Evolutionary conservation across 495 filamentous ascomycete genomes (phyloP), one percentile per base, ranked within the genome.

Genomic region (Stereocaulon alpinum): DNA sequence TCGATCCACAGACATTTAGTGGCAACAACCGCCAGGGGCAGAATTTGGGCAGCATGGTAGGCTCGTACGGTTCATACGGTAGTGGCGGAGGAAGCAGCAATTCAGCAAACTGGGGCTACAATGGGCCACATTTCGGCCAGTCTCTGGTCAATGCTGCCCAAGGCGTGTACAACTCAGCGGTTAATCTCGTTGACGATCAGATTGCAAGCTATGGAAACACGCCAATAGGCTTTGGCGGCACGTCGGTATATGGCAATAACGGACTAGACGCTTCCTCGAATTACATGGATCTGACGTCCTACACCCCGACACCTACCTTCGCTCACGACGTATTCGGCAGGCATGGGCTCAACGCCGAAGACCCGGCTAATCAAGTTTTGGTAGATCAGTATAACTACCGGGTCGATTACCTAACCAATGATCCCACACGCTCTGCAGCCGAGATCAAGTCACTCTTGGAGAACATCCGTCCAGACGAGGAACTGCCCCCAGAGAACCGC

Each of bases 391-490:
- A 69, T 30, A 64, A 60, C 3, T 43, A 66, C 44, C 67, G 65
- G n/a, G 60, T 63, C 27, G 54, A 71, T 52, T 70, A 71, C 54
- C 58, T 71, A 14, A 62, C 64, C 44, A 69, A 74, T 18, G 82
- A 87, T 63, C 79, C 82, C 1, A 77, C 77, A 24, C 79, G 83
- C 56, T 81, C 78, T 3, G 68, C 75, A 42, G 73, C 85, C 18
- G 86, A 90, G 62, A 84, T 91, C 53, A 80, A 85, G 59, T 72
- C 80, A 10, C 67, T 91, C 14, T 71, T 91, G 40, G 79, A 83
- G 12, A 88, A 87, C 50, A 89, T 91, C 58, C 81, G 85, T 34
- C 85, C 87, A 15, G 88, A 90, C 66, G 77, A 79, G 59, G 84
- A 90, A 2, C 74, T 88, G 6, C 80, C 84, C 0, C 74, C 74